Base-by-base conservation (phyloP, 441 rosid species). In the Syzygium malaccense region DNA sequence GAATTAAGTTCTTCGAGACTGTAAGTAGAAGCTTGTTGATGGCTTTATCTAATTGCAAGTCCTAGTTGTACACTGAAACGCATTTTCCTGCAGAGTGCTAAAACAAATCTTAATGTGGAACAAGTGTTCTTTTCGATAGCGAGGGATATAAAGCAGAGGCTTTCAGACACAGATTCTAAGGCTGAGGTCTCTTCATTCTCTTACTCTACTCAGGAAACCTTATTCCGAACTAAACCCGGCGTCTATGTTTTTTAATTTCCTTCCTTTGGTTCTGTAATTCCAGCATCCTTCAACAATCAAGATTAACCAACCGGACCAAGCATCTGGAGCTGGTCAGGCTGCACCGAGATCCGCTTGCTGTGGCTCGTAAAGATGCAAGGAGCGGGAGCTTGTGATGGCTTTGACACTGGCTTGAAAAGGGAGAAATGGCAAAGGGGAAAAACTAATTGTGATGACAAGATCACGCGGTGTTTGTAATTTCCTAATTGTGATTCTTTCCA, bases 81-180 rank as follows among this genome's bases (percentile, higher is more conserved):
- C 17, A 80, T 88, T 86, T 19, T 68, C 62, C 66, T 87, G 91
- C 95, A 96, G 98, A 96, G 97, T 93, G 96, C 98, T 55, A 96
- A 94, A 88, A 95, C 96, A 85, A 95, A 94, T 91, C 93, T 94
- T 84, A 95, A 96, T 30, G 98, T 95, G 86, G 97, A 96, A 91
- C 91, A 96, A 92, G 96, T 96, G 90, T 96, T 95, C 95, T 95
- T 96, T 90, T 96, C 97, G 20, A 93, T 96, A 86, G 96, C 95
- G 58, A 96, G 91, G 92, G 97, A 96, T 90, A 96, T 96, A 87
- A 96, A 95, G 91, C 97, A 94, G 93, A 93, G 96, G 91, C 96
- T 94, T 71, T 90, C 98, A 4, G 96, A 96, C 87, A 92, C 95
- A 4, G 96, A 95, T 90, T 89, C 95, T 6, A 94, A 86, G 90